Base-by-base conservation (phyloP, 768 basidiomycete species). In the Calocybe cyanea region DNA sequence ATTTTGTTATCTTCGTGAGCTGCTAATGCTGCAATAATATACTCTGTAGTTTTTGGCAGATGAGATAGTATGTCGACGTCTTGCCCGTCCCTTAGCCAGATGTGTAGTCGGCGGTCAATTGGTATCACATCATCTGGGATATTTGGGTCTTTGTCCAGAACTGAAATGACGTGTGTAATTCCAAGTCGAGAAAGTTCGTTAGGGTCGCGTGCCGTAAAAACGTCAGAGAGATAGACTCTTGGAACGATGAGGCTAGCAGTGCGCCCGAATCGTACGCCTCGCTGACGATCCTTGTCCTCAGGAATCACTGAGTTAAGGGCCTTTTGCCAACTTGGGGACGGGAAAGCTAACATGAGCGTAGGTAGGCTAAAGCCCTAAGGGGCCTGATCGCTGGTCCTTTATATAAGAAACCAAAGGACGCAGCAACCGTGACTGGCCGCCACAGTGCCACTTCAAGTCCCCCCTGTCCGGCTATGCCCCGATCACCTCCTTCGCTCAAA, bases 121-220 rank as follows among this genome's bases (percentile, higher is more conserved):
- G 64, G 61, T 45, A 86, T 71, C 35, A 64, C 55, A 14, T 65
- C 62, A 28, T n/a, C n/a, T 5, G 77, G 77, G 47, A 80, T 63
- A 9, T 55, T 59, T 7, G 77, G 75, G 15, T 64, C 64, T 28
- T 64, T 52, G 45, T 88, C 84, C 37, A 88, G 50, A 24, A 83
- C 73, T 19, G 81, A 84, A 20, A 90, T 62, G 49, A 90, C 67
- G 64, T 90, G 88, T 0, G 87, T 90, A 52, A 88, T 77, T 10
- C 83, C 83, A 5, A 87, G 73, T 17, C 63, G 63, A 9, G 53
- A 47, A n/a, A 87, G 66, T 45, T 71, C 69, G 3, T 69, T 67
- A 9, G 59, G 60, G 56, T 79, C 63, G 19, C 60, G 61, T n/a
- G 83, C 86, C 8, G 78, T 80, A 53, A 63, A 64, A 39, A 74